Evolutionary conservation across 305 asterid species (phyloP).

Genomic region (Solanum hybrid): DNA sequence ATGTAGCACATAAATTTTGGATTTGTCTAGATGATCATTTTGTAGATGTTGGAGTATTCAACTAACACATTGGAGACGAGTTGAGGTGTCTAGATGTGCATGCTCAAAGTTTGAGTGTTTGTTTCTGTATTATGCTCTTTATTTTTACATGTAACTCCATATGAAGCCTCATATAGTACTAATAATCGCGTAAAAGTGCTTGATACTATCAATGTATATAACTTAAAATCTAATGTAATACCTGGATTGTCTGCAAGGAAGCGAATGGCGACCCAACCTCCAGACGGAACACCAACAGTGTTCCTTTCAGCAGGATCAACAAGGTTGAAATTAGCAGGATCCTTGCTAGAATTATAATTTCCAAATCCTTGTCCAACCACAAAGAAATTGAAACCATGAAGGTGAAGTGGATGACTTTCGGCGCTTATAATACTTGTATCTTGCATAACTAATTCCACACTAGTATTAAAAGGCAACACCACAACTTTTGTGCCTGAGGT

Average conservation of each 20-base stretch:
- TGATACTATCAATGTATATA: background rate
- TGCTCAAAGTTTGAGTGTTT: background rate
- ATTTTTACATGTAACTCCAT: background rate
- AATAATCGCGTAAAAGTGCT: background rate
- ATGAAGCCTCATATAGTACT: background rate
- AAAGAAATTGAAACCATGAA: conserved; percentile 72
- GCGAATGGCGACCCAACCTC: conserved; percentile 71
- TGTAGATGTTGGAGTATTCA: background rate
- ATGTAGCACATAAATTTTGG: background rate
- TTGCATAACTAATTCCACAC: conserved; percentile 63
- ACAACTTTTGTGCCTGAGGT: conserved; percentile 43
- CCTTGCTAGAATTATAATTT: conserved; percentile 49
- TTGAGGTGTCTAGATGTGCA: background rate
- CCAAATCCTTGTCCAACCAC: conserved; percentile 60
- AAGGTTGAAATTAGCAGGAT: conserved; percentile 45
- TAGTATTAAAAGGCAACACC: conserved; percentile 35
- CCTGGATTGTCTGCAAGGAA: conserved; percentile 75
- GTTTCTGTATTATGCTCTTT: background rate
- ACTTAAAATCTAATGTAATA: background rate
- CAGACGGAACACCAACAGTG: conserved; percentile 57
- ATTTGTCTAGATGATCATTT: background rate
- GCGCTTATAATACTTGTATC: conserved; percentile 59
- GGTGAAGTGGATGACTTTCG: conserved; percentile 67
- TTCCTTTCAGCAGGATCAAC: conserved; percentile 65
- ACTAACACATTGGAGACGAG: background rate